Evolutionary conservation across 1,284 basidiomycete genomes (phyloP).

Genomic region (Leccinum subrobustum): DNA sequence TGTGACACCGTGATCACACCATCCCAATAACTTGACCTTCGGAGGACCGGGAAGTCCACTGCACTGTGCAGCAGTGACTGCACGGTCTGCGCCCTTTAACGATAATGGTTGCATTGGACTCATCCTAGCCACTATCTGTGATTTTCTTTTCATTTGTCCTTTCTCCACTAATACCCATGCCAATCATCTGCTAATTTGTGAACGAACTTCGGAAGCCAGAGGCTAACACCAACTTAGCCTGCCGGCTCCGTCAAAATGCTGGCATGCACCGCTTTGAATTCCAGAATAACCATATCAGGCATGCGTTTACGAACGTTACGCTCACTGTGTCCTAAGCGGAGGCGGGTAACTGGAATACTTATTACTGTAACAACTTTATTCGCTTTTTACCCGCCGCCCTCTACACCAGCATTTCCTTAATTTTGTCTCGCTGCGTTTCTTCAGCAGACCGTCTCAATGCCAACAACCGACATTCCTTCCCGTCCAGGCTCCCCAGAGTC

Average conservation of each 20-base stretch:
- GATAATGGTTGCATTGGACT: background rate
- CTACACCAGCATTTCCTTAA: background rate
- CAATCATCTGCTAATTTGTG: too few relatives aligned
- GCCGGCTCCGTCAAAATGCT: background rate
- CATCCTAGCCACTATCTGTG: background rate
- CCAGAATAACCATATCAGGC: conserved; percentile 22
- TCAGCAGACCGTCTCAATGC: conserved; percentile 14
- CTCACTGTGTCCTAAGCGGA: conserved; percentile 14
- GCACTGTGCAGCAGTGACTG: too few relatives aligned
- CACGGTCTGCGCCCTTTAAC: background rate
- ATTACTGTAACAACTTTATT: conserved; percentile 7
- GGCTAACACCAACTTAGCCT: too few relatives aligned
- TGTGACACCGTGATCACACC: conserved; percentile 22
- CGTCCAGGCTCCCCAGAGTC: conserved; percentile 27
- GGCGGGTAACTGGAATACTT: background rate
- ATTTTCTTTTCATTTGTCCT: background rate
- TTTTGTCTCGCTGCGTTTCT: conserved; percentile 7
- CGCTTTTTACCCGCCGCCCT: conserved; percentile 20
- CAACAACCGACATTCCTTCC: conserved; percentile 5
- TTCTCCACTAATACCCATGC: background rate
- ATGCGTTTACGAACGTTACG: conserved; percentile 33
- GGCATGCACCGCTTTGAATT: background rate
- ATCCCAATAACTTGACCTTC: background rate
- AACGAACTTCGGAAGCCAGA: too few relatives aligned
- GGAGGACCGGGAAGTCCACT: too few relatives aligned